These are phyloP conservation scores for Sporothrix globosa DNA, from an alignment of 2,329 filamentous ascomycete genomes.

Conservation along the genomic window DNA sequence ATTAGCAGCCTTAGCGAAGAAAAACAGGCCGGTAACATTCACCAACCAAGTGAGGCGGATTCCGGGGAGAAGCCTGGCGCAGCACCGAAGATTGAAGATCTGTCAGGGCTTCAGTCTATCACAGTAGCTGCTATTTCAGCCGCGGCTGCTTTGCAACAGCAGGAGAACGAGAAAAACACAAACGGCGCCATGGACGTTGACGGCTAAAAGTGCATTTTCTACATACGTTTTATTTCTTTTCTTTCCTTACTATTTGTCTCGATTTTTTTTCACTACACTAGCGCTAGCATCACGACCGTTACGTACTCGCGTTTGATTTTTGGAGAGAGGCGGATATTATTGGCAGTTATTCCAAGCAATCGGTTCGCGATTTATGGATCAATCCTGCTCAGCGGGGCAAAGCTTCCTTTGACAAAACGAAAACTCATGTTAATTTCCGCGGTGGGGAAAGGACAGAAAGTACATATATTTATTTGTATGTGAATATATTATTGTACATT, in stretches of 20 bases:
- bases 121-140: slow-evolving; percentile 29
- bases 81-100: not conserved
- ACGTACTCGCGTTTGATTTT: slow-evolving; percentile 23
- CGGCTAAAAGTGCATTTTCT: slow-evolving; percentile 26
- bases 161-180: not conserved
- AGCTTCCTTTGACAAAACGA: not conserved
- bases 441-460: not conserved
- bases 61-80: not conserved
- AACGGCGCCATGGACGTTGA: slow-evolving; percentile 33
- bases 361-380: slow-evolving; percentile 23
- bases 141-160: slow-evolving; percentile 8
- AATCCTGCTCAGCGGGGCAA: slow-evolving; percentile 29
- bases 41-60: not conserved
- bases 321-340: not conserved
- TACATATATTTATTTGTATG: slow-evolving; percentile 1
- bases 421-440: not conserved
- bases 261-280: slow-evolving; percentile 1
- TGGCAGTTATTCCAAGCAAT: slow-evolving; percentile 11
- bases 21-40: not conserved
- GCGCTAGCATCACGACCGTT: slow-evolving; percentile 34
- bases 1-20: not conserved
- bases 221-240: slow-evolving; percentile 8
- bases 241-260: not conserved
- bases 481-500: slow-evolving; percentile 15
- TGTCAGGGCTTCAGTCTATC: slow-evolving; percentile 23